A percentile compares a stretch with the other conserved stretches of the same genome.
Evolutionary conservation across 306 rosid genomes (phyloP).

Genomic region (Corylus americana): DNA sequence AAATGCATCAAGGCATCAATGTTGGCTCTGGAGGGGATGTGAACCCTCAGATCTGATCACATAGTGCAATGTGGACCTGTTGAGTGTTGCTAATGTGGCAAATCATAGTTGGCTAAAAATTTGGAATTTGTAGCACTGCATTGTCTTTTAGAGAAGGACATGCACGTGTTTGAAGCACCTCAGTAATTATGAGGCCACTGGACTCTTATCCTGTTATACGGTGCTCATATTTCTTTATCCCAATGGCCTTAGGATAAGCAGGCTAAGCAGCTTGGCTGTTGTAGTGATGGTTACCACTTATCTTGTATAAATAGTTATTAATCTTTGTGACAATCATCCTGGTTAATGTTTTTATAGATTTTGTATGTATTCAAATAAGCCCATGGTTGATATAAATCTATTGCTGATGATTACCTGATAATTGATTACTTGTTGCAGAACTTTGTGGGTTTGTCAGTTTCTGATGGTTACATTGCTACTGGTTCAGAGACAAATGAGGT

Average conservation of each 20-base stretch:
- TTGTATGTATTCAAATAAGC: background rate
- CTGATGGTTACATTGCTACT: constrained; percentile 94
- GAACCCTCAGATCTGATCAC: background rate
- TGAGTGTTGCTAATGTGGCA: background rate
- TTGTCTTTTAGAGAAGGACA: background rate
- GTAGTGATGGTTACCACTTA: background rate
- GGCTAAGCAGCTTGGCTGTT: background rate
- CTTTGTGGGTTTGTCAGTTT: constrained; percentile 90
- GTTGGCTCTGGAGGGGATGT: constrained; percentile 2
- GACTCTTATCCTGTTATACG: background rate
- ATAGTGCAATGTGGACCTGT: background rate
- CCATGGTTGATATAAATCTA: background rate
- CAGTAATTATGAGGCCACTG: background rate
- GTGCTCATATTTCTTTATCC: too few relatives aligned
- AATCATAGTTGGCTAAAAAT: background rate
- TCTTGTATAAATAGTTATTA: background rate
- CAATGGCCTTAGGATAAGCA: background rate
- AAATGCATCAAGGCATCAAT: background rate
- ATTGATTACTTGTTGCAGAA: constrained; percentile 60
- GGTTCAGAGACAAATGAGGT: constrained; percentile 99
- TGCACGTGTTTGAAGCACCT: background rate
- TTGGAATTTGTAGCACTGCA: background rate
- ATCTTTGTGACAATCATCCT: background rate
- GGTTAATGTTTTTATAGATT: background rate
- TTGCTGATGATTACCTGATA: constrained; percentile 23